Evolutionary conservation across 768 basidiomycete species (phyloP).

Genomic region (Russula dissimulans): DNA sequence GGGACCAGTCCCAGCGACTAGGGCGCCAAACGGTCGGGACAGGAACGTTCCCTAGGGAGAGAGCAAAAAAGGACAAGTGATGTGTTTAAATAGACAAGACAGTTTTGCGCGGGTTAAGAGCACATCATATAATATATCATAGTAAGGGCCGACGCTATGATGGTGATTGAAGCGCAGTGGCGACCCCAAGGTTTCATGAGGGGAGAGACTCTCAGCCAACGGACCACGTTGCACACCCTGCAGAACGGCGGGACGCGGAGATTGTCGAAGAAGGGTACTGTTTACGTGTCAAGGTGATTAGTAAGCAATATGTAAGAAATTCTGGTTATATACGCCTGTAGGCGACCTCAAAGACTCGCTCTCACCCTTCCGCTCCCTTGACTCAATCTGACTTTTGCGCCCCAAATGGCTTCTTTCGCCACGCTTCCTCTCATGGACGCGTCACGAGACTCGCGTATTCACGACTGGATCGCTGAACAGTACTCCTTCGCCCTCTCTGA

Average conservation of each 20-base stretch:
- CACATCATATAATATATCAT: conserved; percentile 1
- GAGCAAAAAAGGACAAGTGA: neutral
- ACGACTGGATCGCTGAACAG: conserved; percentile 21
- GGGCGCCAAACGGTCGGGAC: conserved; percentile 5
- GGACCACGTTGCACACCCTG: conserved; percentile 13
- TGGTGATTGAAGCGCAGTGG: neutral
- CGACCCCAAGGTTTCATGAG: neutral
- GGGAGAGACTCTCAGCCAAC: neutral
- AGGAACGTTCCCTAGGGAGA: conserved; percentile 10
- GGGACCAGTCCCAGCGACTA: conserved; percentile 4
- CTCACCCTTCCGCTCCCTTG: conserved; percentile 11
- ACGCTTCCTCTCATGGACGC: conserved; percentile 15
- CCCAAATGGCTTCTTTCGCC: conserved; percentile 13
- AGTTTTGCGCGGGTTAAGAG: neutral
- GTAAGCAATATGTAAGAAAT: conserved; percentile 7
- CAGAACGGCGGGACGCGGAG: conserved; percentile 10
- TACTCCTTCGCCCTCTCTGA: conserved; percentile 19
- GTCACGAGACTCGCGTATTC: conserved; percentile 19
- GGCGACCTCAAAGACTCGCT: neutral
- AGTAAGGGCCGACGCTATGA: neutral
- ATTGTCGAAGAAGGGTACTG: conserved; percentile 14
- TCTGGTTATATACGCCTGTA: conserved; percentile 6
- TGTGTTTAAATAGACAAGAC: too few relatives aligned
- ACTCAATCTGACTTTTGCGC: neutral
- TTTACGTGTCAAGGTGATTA: conserved; percentile 11